Percentiles rank a stretch among this genome's conserved stretches.
Evolutionary conservation across 352 stramenopile genomes (phyloP).

Genomic region (Blastocystis sp.): DNA sequence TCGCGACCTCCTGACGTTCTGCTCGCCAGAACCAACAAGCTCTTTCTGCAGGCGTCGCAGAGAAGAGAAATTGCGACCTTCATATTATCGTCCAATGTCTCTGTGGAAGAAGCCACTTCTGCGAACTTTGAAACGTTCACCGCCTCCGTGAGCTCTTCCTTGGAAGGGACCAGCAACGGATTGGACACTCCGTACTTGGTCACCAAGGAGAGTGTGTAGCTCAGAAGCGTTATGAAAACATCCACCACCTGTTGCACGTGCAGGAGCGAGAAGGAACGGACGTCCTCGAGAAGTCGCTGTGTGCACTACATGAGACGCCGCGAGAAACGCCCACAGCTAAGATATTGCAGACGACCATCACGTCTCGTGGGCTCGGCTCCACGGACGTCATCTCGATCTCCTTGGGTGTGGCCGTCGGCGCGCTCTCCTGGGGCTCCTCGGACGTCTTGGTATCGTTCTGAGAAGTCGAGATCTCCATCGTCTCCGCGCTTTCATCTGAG

Average conservation of each 20-base stretch:
- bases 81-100: no score
- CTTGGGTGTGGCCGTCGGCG: no score
- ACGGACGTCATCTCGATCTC: slow-evolving; percentile 19
- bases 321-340: neutral
- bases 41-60: neutral
- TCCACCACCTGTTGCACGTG: slow-evolving; percentile 28
- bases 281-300: neutral
- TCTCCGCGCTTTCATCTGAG: neutral
- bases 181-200: neutral
- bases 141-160: neutral
- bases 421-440: no score
- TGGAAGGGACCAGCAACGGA: neutral
- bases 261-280: neutral
- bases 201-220: neutral
- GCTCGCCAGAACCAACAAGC: neutral
- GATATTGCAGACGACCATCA: neutral
- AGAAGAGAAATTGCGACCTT: neutral
- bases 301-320: neutral
- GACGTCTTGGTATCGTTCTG: no score
- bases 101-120: no score
- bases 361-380: neutral
- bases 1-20: neutral
- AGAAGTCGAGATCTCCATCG: neutral
- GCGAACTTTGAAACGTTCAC: neutral
- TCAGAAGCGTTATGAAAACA: neutral